Evolutionary conservation across 1,284 basidiomycete genomes (phyloP), one percentile per base, ranked within the genome.

Genomic region (Malassezia brasiliensis): DNA sequence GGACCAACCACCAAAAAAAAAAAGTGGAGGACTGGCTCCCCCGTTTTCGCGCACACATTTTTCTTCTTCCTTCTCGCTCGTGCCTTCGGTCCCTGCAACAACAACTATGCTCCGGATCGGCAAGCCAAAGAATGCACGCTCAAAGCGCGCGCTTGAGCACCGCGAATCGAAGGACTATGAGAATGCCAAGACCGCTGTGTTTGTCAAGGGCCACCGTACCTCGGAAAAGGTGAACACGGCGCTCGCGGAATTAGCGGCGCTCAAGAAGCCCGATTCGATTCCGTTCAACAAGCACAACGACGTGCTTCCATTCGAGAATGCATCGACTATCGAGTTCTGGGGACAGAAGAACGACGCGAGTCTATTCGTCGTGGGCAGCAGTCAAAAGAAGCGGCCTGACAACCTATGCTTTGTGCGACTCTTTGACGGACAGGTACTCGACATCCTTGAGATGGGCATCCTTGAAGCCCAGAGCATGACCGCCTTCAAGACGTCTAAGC

Each of bases 111-210:
- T 71, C 20, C 46, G 63, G 35, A 60, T 62, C 3, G 60, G 61
- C 53, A 96, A 96, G 80, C 90, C 93, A 31, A 90, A 88, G 79
- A 96, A 94, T 81, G 93, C 94, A 0, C 84, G 93, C 38, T 87
- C 88, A n/a, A 99, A 98, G 78, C 82, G 94, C 61, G 93, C 83
- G 0, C 74, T 94, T 65, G 87, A 89, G 45, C 86, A 86, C 45
- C 82, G 90, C 31, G 86, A 87, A 72, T 83, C 93, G 2, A 90
- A 91, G 72, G 81, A 93, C 30, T 59, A 50, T 55, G 93, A 98
- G 79, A 87, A 88, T 68, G 81, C 83, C 53, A 82, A 82, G 76
- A 81, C 85, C 25, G 85, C 85, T 20, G 83, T 99, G 64, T 94
- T 98, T 74, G 90, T 96, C 36, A 83, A 85, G 64, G 90, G 90